phyloP scores from a whole-genome alignment of 2,329 filamentous ascomycete genomes.

The Penicillium hesseltinei region DNA sequence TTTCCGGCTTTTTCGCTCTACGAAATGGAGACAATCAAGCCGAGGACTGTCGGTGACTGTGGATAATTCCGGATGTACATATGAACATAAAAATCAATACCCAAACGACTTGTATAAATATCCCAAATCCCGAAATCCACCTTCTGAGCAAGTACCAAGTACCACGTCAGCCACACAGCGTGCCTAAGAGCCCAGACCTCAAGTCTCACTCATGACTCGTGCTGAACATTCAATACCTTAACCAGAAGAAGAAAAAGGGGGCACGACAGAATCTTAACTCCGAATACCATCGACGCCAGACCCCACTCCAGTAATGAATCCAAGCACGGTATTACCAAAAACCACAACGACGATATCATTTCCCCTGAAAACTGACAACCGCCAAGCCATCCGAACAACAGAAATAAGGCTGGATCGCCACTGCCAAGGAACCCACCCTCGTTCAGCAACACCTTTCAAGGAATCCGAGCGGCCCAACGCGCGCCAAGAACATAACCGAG shows the following conservation, averaged over 20 bases:
- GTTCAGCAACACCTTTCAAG: not conserved
- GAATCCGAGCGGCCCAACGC: not conserved
- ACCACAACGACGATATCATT: not conserved
- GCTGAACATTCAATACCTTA: not conserved
- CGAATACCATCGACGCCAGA: not conserved
- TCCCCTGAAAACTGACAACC: not conserved
- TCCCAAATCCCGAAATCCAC: not conserved
- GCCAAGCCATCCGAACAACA: not conserved
- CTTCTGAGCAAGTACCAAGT: not conserved
- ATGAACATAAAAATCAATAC: conserved; percentile 4
- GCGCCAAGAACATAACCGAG: not conserved
- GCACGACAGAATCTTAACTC: not conserved
- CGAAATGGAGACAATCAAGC: not conserved
- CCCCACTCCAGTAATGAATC: not conserved
- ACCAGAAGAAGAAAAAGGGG: not conserved
- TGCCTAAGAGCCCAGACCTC: no score
- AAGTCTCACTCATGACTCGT: not conserved
- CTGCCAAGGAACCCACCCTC: not conserved
- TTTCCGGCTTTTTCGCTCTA: not conserved
- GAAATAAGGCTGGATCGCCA: not conserved
- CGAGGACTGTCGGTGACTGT: not conserved
- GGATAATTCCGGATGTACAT: conserved; percentile 7
- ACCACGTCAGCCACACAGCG: not conserved
- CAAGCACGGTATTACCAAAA: not conserved
- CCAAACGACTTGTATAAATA: not conserved